A percentile compares a stretch with the other conserved stretches of the same genome.
These are phyloP conservation scores for Huntiella abstrusa DNA, from an alignment of 2,329 filamentous ascomycete genomes.

Conservation along the genomic window DNA sequence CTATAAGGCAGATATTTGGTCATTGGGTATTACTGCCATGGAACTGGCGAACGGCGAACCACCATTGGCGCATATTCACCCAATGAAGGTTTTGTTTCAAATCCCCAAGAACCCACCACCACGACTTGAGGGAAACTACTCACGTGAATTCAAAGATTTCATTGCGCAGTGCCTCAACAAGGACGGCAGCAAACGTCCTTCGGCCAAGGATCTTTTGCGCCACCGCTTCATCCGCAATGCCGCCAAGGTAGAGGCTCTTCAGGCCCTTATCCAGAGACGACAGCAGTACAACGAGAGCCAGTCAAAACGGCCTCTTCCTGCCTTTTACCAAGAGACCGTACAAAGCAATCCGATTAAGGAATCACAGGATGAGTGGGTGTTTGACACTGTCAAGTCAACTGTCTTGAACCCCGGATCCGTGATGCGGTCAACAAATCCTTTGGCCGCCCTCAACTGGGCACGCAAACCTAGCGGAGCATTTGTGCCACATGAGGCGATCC, in stretches of 20 bases:
- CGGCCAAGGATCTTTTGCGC: slow-evolving; percentile 69
- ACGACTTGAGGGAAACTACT: slow-evolving; percentile 67
- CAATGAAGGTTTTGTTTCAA: slow-evolving; percentile 84
- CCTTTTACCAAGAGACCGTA: slow-evolving; percentile 88
- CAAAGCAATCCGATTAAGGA: slow-evolving; percentile 46
- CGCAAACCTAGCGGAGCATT: slow-evolving; percentile 5
- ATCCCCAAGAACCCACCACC: slow-evolving; percentile 81
- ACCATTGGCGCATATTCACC: slow-evolving; percentile 68
- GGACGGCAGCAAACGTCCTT: slow-evolving; percentile 66
- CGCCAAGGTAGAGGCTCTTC: slow-evolving; percentile 71
- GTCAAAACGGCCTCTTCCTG: slow-evolving; percentile 48
- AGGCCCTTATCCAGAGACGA: slow-evolving; percentile 69
- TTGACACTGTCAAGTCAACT: slow-evolving; percentile 75
- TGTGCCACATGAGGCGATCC: slow-evolving; percentile 38
- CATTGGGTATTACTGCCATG: slow-evolving; percentile 76
- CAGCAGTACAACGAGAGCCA: slow-evolving; percentile 65
- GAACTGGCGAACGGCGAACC: slow-evolving; percentile 78
- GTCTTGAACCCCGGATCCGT: slow-evolving; percentile 15
- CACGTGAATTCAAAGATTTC: slow-evolving; percentile 86
- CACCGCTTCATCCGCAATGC: slow-evolving; percentile 78
- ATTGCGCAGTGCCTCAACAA: slow-evolving; percentile 80
- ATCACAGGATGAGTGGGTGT: slow-evolving; percentile 79
- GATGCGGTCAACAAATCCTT: not conserved
- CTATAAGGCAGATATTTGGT: slow-evolving; percentile 90
- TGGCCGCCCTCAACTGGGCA: slow-evolving; percentile 1